phyloP scores from a whole-genome alignment of 1,284 basidiomycete genomes.

The Coniferiporia sulphurascens region DNA sequence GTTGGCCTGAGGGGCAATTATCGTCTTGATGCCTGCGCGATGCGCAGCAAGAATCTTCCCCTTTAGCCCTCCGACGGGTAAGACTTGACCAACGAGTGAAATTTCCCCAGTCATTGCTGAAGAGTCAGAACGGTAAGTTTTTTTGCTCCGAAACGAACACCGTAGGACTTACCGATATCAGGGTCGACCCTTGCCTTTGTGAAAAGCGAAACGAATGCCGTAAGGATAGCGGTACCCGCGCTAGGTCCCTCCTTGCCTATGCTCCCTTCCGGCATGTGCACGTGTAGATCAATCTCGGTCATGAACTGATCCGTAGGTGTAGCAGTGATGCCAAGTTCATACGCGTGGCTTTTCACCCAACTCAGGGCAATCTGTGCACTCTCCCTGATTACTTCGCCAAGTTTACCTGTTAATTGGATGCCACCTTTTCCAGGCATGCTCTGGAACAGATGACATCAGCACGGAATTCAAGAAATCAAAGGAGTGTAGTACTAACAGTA shows the following conservation, averaged over 20 bases:
- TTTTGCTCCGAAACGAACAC: neutral
- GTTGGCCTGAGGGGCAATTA: conserved; percentile 84
- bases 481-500: conserved; percentile 49
- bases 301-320: conserved; percentile 72
- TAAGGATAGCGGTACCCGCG: conserved; percentile 90
- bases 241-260: conserved; percentile 98
- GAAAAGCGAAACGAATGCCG: conserved; percentile 89
- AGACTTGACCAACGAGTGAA: conserved; percentile 85
- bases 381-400: conserved; percentile 97
- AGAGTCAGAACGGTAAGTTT: neutral
- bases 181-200: conserved; percentile 78
- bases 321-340: conserved; percentile 80
- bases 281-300: conserved; percentile 81
- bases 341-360: conserved; percentile 91
- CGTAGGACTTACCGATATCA: conserved; percentile 67
- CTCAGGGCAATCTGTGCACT: conserved; percentile 91
- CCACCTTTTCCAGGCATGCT: conserved; percentile 90
- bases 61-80: conserved; percentile 91
- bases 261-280: conserved; percentile 96
- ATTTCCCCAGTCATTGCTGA: conserved; percentile 95
- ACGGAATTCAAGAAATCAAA: neutral
- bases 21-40: conserved; percentile 88
- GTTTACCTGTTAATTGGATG: conserved; percentile 91
- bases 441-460: conserved; percentile 34
- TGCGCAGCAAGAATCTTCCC: conserved; percentile 96